Evolutionary conservation across 2,329 filamentous ascomycete species (phyloP).

Genomic region (Arthroderma uncinatum): DNA sequence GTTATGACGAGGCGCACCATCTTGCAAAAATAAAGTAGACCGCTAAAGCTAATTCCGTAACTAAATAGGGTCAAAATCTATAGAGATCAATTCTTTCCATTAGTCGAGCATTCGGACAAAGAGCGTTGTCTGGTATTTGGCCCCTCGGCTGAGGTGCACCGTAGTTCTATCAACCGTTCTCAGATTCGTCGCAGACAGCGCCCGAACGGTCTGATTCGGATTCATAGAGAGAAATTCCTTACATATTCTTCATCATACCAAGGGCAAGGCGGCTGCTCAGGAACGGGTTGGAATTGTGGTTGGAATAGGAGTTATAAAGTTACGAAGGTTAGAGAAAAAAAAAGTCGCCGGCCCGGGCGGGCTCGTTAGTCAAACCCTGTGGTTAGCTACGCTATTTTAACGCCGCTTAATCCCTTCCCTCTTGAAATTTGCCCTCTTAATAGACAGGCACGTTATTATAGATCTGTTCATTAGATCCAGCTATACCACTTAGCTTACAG

Average conservation of each 20-base stretch:
- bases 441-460: too few species aligned
- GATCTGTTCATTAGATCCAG: too few species aligned
- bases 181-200: neutral
- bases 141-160: neutral
- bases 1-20: conserved; percentile 10
- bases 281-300: neutral
- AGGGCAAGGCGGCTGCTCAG: neutral
- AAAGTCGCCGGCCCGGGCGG: neutral
- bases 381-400: too few species aligned
- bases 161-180: neutral
- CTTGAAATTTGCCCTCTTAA: too few species aligned
- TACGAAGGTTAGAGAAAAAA: neutral
- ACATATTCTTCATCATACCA: neutral
- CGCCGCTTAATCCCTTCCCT: neutral
- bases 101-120: neutral
- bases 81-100: neutral
- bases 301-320: neutral
- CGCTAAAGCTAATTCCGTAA: neutral
- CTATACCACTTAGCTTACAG: too few species aligned
- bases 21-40: neutral
- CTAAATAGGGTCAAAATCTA: neutral
- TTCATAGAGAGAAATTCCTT: neutral
- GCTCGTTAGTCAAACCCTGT: neutral
- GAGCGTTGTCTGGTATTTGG: neutral
- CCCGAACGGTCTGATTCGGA: neutral